Evolutionary conservation across 257 asterid species (phyloP), one percentile per base, ranked within the genome.

Genomic region (Jasminum sambac): DNA sequence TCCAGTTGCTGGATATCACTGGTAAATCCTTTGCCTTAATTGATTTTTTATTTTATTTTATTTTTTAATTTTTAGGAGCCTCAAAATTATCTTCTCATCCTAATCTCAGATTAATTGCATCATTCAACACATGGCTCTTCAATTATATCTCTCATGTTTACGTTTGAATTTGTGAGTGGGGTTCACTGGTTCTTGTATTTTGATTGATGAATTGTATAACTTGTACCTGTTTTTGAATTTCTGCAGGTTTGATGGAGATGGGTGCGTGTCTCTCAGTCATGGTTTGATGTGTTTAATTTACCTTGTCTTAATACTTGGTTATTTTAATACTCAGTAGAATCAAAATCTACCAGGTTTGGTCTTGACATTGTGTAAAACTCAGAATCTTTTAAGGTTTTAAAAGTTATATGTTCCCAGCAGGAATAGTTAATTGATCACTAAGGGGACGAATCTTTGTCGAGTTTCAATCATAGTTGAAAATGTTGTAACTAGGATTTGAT

Each of bases 231-330:
- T 73, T 69, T 66, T 11, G 58, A 57, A 57, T 68, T 38, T 85
- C 30, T 86, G 84, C 95, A 91, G 99, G 99, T 94, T 94, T 73
- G 99, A 94, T 71, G 99, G 99, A 79, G 99, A 94, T 83, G 99
- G 99, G 99, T 94, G 77, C 42, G 96, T 82, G 36, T 64, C 80
- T 75, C 59, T 37, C 62, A 55, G 59, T 77, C 76, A 24, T 72
- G 64, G 17, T 68, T 75, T 64, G 60, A 38, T 73, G 73, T 63
- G 41, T 72, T 73, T 75, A 57, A 52, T 61, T 78, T 58, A 67
- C 30, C 43, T 58, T 71, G 52, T 66, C 4, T 26, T 52, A 52
- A 52, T n/a, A 52, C 17, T n/a, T 17, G 21, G 8, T 16, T 48
- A 24, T 48, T n/a, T 48, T 48, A 21, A 16, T 16, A 16, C 59